Percentiles rank a stretch among this genome's conserved stretches.
Conservation (phyloP, 768 basidiomycete species). For the Boletus pseudopeckii region DNA sequence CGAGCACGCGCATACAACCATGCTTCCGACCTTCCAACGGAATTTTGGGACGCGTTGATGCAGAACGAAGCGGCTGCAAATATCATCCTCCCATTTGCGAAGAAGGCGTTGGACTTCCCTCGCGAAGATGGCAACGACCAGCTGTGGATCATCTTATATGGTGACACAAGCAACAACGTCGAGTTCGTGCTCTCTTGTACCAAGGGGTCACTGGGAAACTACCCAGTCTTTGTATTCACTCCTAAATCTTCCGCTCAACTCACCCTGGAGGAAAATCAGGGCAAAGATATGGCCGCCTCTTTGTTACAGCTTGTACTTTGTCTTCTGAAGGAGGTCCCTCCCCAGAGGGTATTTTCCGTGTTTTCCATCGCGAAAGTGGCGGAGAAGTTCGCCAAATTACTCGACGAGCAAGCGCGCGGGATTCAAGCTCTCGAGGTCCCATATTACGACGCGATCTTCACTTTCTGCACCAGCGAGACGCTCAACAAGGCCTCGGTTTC, state of each 20-base stretch:
- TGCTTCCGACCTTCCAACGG: slow-evolving; percentile 15
- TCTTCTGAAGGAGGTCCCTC: slow-evolving; percentile 35
- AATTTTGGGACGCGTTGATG: slow-evolving; percentile 31
- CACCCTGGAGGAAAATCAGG: slow-evolving; percentile 7
- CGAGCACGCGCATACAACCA: slow-evolving; percentile 2
- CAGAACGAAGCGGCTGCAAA: slow-evolving; percentile 36
- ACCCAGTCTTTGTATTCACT: slow-evolving; percentile 66
- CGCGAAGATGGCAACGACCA: slow-evolving; percentile 7
- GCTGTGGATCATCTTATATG: slow-evolving; percentile 32
- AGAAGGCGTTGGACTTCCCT: slow-evolving; percentile 19
- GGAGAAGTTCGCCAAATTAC: slow-evolving; percentile 43
- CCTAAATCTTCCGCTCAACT: slow-evolving; percentile 41
- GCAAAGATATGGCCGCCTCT: slow-evolving; percentile 35
- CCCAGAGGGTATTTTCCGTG: slow-evolving; percentile 57
- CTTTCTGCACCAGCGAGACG: slow-evolving; percentile 49
- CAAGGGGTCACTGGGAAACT: slow-evolving; percentile 48
- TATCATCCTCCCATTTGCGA: slow-evolving; percentile 40
- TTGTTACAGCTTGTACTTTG: slow-evolving; percentile 41
- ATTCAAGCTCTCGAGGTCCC: slow-evolving; percentile 34
- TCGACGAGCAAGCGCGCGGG: slow-evolving; percentile 34
- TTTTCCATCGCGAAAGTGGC: slow-evolving; percentile 54
- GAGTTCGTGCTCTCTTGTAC: slow-evolving; percentile 59
- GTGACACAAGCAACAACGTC: slow-evolving; percentile 9
- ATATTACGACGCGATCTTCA: slow-evolving; percentile 62
- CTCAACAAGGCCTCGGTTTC: slow-evolving; percentile 22